Conservation (phyloP, 495 filamentous ascomycete genomes). For the Jackrogersella minutella region DNA sequence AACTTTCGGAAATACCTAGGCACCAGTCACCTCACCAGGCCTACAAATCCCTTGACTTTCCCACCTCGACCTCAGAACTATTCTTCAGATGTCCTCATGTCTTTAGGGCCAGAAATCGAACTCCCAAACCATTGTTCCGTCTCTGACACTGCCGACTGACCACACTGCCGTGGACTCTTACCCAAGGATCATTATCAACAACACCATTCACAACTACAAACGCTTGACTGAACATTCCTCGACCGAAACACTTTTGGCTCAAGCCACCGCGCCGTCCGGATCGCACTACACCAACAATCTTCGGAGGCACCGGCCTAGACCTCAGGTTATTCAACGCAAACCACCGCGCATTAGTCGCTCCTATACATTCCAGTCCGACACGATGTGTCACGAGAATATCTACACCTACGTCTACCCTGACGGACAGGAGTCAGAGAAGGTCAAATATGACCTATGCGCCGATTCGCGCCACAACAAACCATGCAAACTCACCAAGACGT, state of each 20-base stretch:
- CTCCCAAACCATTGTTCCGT: slow-evolving; percentile 46
- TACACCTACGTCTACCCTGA: slow-evolving; percentile 42
- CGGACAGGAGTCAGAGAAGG: slow-evolving; percentile 33
- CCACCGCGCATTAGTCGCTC: slow-evolving; percentile 37
- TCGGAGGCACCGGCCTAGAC: slow-evolving; percentile 28
- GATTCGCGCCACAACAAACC: slow-evolving; percentile 29
- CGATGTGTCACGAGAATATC: slow-evolving; percentile 55
- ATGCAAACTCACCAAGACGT: slow-evolving; percentile 34
- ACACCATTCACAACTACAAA: slow-evolving; percentile 40
- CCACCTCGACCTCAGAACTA: slow-evolving; percentile 13
- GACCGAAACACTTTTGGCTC: slow-evolving; percentile 24
- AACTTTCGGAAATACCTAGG: slow-evolving; percentile 15
- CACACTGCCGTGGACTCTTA: slow-evolving; percentile 34
- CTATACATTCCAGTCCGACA: slow-evolving; percentile 42
- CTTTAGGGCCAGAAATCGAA: slow-evolving; percentile 49
- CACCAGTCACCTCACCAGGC: slow-evolving; percentile 20
- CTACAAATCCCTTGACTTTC: slow-evolving; percentile 35
- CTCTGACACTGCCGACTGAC: slow-evolving; percentile 56
- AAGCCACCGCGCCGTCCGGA: slow-evolving; percentile 18
- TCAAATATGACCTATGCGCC: slow-evolving; percentile 31
- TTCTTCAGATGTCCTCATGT: slow-evolving; percentile 52
- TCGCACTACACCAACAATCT: slow-evolving; percentile 20
- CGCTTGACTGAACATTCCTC: slow-evolving; percentile 26
- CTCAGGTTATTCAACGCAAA: slow-evolving; percentile 35
- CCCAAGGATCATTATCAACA: slow-evolving; percentile 45